A percentile compares a stretch with the other conserved stretches of the same genome.
These are phyloP conservation scores for Comarum palustre DNA, from an alignment of 306 rosid genomes.

Conservation along the genomic window DNA sequence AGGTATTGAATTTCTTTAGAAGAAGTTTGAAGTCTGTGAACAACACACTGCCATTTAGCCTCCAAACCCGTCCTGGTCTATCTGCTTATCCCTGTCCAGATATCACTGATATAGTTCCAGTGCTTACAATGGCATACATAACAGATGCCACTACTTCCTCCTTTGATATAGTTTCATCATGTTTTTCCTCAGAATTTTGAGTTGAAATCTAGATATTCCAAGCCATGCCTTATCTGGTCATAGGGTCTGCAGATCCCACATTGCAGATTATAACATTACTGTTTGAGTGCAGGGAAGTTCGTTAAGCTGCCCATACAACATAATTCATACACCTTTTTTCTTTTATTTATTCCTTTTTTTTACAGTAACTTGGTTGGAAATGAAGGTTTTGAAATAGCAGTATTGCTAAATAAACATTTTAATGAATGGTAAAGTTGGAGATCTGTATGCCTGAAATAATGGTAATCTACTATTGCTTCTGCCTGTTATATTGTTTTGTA, in stretches of 20 bases:
- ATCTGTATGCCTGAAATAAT: too few relatives aligned
- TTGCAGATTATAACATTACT: neutral
- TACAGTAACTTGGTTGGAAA: neutral
- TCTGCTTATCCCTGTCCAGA: neutral
- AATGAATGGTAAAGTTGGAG: neutral
- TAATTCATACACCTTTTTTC: neutral
- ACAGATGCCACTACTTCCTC: neutral
- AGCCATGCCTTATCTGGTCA: constrained; percentile 3
- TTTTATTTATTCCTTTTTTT: too few relatives aligned
- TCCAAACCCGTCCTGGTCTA: neutral
- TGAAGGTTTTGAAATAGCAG: neutral
- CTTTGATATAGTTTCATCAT: neutral
- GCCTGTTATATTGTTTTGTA: neutral
- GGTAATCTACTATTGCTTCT: neutral
- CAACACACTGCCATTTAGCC: neutral
- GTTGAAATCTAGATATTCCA: neutral
- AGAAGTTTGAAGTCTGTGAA: neutral
- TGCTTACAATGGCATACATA: neutral
- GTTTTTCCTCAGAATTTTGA: neutral
- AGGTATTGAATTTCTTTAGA: neutral
- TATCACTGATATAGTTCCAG: neutral
- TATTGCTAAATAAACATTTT: neutral
- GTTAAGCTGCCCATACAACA: neutral
- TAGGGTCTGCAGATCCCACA: constrained; percentile 7
- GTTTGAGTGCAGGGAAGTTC: neutral